These are phyloP conservation scores for Blastomyces parvus DNA, from an alignment of 2,329 filamentous ascomycete species.

Conservation along the genomic window DNA sequence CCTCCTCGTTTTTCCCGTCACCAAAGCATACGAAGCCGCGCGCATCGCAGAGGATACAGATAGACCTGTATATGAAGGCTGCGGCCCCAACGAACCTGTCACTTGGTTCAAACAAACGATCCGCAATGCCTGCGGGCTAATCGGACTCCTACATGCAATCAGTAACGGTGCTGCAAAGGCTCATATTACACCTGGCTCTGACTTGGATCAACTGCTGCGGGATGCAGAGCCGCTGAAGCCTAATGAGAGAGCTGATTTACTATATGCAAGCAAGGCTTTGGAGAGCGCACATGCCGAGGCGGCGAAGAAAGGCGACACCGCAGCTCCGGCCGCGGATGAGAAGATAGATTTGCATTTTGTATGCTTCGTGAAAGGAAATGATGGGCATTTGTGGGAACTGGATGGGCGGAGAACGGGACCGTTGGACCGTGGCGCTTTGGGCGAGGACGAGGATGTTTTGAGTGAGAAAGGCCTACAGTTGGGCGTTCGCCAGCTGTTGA, in stretches of 20 bases:
- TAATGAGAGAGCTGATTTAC: conserved; percentile 55
- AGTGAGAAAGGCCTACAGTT: conserved; percentile 64
- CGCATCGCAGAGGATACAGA: conserved; percentile 63
- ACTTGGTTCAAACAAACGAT: conserved; percentile 96
- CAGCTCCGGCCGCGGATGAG: conserved; percentile 66
- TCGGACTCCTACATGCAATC: conserved; percentile 75
- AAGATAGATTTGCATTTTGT: conserved; percentile 92
- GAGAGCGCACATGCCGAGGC: conserved; percentile 71
- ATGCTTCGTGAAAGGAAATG: conserved; percentile 71
- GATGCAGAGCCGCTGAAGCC: conserved; percentile 63
- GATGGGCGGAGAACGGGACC: conserved; percentile 68
- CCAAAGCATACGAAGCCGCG: conserved; percentile 65
- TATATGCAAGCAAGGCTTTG: conserved; percentile 67
- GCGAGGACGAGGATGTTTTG: conserved; percentile 57
- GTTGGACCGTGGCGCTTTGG: conserved; percentile 55
- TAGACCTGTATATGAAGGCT: conserved; percentile 54
- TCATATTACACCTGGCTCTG: conserved; percentile 47
- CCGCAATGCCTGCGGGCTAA: conserved; percentile 82
- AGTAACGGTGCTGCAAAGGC: conserved; percentile 62
- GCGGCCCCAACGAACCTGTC: conserved; percentile 62
- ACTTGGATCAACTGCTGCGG: conserved; percentile 49
- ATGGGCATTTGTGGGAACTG: conserved; percentile 69
- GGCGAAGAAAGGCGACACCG: conserved; percentile 66
- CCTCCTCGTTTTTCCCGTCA: conserved; percentile 85
- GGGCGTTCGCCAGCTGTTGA: conserved; percentile 55